phyloP scores from a whole-genome alignment of 176 grass and related monocot genomes.

The Bothriochloa decipiens region DNA sequence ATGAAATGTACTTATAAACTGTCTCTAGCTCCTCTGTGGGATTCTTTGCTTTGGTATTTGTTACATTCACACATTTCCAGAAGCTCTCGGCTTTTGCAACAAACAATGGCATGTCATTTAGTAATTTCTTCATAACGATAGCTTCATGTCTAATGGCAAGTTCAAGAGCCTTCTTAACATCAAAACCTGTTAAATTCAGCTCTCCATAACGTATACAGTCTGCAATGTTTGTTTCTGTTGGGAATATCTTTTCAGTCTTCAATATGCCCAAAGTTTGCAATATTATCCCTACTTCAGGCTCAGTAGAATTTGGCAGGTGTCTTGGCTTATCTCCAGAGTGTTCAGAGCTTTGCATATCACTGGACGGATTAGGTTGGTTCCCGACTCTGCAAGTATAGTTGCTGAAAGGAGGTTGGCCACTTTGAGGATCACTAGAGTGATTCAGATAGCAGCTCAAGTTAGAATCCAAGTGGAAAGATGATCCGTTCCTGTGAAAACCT shows the following conservation, averaged over 20 bases:
- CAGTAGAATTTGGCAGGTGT: slow-evolving; percentile 27
- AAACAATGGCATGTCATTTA: slow-evolving; percentile 57
- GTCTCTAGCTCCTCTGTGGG: slow-evolving; percentile 43
- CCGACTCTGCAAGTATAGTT: slow-evolving; percentile 39
- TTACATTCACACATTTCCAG: slow-evolving; percentile 84
- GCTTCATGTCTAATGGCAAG: slow-evolving; percentile 46
- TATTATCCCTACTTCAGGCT: slow-evolving; percentile 50
- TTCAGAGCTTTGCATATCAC: slow-evolving; percentile 36
- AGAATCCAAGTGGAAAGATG: slow-evolving; percentile 40
- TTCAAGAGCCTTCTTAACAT: slow-evolving; percentile 68
- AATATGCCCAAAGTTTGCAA: slow-evolving; percentile 58
- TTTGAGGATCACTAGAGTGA: slow-evolving; percentile 44
- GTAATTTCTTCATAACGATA: slow-evolving; percentile 70
- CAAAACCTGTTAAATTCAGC: slow-evolving; percentile 53
- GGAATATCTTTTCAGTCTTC: slow-evolving; percentile 64
- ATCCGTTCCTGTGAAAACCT: slow-evolving; percentile 25
- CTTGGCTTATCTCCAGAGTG: slow-evolving; percentile 35
- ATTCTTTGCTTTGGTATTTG: slow-evolving; percentile 61
- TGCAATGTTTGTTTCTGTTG: slow-evolving; percentile 72
- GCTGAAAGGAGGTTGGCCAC: slow-evolving; percentile 29
- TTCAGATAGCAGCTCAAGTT: slow-evolving; percentile 38
- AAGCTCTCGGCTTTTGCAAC: slow-evolving; percentile 61
- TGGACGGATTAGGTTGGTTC: slow-evolving; percentile 23
- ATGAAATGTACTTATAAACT: slow-evolving; percentile 59
- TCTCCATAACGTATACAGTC: slow-evolving; percentile 77